Percentiles rank a stretch among this genome's conserved stretches.
Evolutionary conservation across 1,284 basidiomycete genomes (phyloP).

Genomic region (Marasmius sp.): DNA sequence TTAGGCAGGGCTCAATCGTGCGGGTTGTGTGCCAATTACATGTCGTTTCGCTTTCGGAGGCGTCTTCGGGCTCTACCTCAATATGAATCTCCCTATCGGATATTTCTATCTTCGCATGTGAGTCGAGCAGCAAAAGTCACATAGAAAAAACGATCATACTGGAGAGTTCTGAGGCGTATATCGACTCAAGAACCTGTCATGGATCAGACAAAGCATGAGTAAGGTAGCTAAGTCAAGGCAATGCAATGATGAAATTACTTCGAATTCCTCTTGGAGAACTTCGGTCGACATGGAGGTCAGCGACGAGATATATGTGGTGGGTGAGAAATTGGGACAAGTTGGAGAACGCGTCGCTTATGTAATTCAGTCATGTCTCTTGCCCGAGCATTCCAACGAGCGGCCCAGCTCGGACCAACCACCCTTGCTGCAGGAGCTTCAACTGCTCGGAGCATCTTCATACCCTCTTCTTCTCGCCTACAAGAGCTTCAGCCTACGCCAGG

Average conservation of each 20-base stretch:
- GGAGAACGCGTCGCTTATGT: background rate
- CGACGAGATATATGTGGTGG: background rate
- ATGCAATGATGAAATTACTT: constrained; percentile 50
- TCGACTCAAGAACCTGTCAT: constrained; percentile 86
- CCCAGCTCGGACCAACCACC: background rate
- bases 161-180: constrained; percentile 91
- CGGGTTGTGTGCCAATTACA: constrained; percentile 36
- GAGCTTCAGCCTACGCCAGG: background rate
- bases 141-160: constrained; percentile 59
- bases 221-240: background rate
- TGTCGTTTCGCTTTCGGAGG: constrained; percentile 56
- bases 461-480: background rate
- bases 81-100: constrained; percentile 84
- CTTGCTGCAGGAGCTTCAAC: background rate
- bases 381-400: background rate
- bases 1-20: constrained; percentile 19
- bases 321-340: background rate
- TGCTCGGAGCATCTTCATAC: background rate
- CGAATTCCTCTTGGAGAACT: constrained; percentile 80
- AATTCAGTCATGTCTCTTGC: background rate
- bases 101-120: constrained; percentile 64
- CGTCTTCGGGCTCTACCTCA: constrained; percentile 86
- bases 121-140: constrained; percentile 38
- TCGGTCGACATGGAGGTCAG: constrained; percentile 33
- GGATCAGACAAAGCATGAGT: constrained; percentile 8